Evolutionary conservation across 441 rosid species (phyloP), one percentile per base, ranked within the genome.

Genomic region (Dalechampia spathulata): DNA sequence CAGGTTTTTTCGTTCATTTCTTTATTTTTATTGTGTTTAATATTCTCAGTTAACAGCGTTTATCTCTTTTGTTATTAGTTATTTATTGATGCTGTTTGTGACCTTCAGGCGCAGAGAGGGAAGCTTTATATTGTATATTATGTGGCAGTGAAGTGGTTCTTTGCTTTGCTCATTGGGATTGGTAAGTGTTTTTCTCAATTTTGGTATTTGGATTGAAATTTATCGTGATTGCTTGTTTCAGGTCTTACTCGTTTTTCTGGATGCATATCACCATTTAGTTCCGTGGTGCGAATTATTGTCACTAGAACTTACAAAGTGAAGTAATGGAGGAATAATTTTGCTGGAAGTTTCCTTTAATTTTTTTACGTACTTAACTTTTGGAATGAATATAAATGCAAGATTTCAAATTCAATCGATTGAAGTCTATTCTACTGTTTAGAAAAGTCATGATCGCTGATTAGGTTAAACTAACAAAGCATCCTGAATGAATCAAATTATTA

Each of bases 141-240:
- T 67, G 95, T 87, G 55, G 83, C 40, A 4, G 95, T 92, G 36
- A 92, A 87, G 70, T 92, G 99, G 99, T 87, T 92, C 73, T 89
- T 92, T 69, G 85, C 99, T 65, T 80, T 92, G 74, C 90, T 92
- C 45, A 87, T 89, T 58, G 99, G 99, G 71, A 80, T 89, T 62
- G 95, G 99, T 92, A 59, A 70, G 86, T 36, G 13, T 4, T 36
- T 36, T 5, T 4, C 12, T 36, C 10, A 5, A n/a, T 32, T 26
- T 8, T 20, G 50, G 32, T 45, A 23, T 14, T 34, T 15, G 20
- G 1, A 1, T 49, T 5, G 26, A n/a, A 4, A 5, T 6, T 36
- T 5, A 5, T 36, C 13, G 12, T 36, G 11, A 36, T 5, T 38
- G 14, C 16, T 38, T 2, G 41, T 14, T 34, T 34, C n/a, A n/a